Conservation (phyloP, 306 rosid species). For the Macrotyloma uniflorum region DNA sequence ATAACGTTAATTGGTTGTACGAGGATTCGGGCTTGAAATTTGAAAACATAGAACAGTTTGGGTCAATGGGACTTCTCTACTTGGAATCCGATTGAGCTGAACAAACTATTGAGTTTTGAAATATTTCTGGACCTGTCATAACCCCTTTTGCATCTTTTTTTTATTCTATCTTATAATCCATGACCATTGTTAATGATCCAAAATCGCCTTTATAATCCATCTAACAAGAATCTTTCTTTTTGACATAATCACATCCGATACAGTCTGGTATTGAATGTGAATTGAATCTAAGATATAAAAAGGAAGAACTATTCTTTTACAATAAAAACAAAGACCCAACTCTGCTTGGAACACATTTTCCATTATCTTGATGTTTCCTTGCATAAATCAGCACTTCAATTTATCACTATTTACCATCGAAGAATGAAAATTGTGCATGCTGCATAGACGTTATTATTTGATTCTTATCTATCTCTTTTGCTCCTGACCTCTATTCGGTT, state of each 20-base stretch:
- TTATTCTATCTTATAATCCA: too few species aligned
- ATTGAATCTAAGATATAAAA: too few species aligned
- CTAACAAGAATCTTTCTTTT: too few species aligned
- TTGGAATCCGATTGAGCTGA: not conserved
- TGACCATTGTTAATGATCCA: constrained; percentile 6
- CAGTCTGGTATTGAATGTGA: too few species aligned
- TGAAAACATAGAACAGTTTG: not conserved
- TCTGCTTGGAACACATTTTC: not conserved
- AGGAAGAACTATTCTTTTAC: too few species aligned
- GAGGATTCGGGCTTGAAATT: not conserved
- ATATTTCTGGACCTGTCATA: not conserved
- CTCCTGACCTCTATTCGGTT: not conserved
- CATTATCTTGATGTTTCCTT: constrained; percentile 7
- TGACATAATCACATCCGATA: too few species aligned
- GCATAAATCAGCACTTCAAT: too few species aligned
- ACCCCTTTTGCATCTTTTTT: not conserved
- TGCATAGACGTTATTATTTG: not conserved
- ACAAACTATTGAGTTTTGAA: not conserved
- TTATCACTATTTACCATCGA: too few species aligned
- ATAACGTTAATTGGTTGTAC: not conserved
- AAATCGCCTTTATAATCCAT: not conserved
- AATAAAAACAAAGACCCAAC: not conserved
- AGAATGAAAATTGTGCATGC: not conserved
- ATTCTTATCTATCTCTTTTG: not conserved
- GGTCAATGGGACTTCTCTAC: not conserved